A percentile compares a stretch with the other conserved stretches of the same genome.
Conservation (phyloP, 2,329 filamentous ascomycete species). For the Geosmithia flava region DNA sequence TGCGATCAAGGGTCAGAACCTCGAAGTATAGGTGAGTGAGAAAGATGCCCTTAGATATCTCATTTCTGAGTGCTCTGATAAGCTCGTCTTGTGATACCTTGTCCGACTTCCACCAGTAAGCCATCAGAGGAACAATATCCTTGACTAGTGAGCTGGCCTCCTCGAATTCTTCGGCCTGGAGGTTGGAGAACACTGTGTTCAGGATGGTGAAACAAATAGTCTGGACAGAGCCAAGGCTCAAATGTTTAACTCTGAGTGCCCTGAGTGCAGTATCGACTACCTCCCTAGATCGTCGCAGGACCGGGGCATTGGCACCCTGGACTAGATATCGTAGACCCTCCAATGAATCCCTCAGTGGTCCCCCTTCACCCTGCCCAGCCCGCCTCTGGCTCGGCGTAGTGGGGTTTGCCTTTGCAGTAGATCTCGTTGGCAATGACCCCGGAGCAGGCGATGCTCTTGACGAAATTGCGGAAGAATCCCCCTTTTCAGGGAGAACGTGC, state of each 20-base stretch:
- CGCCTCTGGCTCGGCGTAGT: slow-evolving; percentile 17
- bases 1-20: slow-evolving; percentile 32
- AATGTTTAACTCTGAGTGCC: slow-evolving; percentile 46
- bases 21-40: slow-evolving; percentile 53
- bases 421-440: slow-evolving; percentile 14
- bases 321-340: slow-evolving; percentile 54
- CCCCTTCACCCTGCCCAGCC: slow-evolving; percentile 14
- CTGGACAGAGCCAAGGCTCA: slow-evolving; percentile 51
- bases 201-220: slow-evolving; percentile 64
- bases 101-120: slow-evolving; percentile 67
- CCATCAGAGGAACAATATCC: slow-evolving; percentile 57
- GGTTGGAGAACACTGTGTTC: slow-evolving; percentile 55
- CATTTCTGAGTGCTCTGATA: slow-evolving; percentile 55
- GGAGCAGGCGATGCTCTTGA: slow-evolving; percentile 28
- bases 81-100: slow-evolving; percentile 47
- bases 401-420: slow-evolving; percentile 14
- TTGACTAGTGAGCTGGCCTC: slow-evolving; percentile 48
- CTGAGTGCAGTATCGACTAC: slow-evolving; percentile 44
- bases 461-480: slow-evolving; percentile 19
- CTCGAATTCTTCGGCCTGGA: slow-evolving; percentile 54
- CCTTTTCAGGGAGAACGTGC: slow-evolving; percentile 29
- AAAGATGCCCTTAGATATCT: slow-evolving; percentile 63
- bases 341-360: slow-evolving; percentile 28
- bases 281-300: slow-evolving; percentile 40
- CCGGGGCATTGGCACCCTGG: slow-evolving; percentile 54